Conservation (phyloP, 1,284 basidiomycete genomes). For the Spongispora temasekensis region DNA sequence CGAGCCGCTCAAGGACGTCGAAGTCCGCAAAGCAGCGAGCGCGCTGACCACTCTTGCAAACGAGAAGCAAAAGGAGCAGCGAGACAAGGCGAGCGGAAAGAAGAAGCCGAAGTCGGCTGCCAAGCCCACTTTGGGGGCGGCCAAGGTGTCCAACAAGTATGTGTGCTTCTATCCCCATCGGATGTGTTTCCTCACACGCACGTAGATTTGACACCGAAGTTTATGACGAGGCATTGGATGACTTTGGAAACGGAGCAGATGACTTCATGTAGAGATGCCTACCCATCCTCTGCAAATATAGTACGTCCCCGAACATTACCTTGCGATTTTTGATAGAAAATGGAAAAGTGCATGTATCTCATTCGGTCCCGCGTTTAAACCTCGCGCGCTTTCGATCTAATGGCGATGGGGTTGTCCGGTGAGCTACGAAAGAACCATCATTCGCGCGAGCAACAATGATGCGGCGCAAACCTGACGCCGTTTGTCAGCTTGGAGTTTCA, state of each 20-base stretch:
- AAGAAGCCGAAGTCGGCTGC: constrained; percentile 76
- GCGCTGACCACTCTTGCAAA: constrained; percentile 84
- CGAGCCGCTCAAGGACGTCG: constrained; percentile 78
- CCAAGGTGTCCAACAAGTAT: constrained; percentile 65
- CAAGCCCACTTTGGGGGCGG: constrained; percentile 77
- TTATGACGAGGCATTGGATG: constrained; percentile 88
- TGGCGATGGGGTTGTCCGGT: constrained; percentile 90
- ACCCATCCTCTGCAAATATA: constrained; percentile 16
- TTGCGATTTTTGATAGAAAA: constrained; percentile 8
- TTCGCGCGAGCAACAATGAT: constrained; percentile 85
- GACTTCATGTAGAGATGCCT: constrained; percentile 71
- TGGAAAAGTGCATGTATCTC: neutral
- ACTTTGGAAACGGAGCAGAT: constrained; percentile 66
- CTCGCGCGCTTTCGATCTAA: constrained; percentile 91
- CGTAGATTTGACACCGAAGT: constrained; percentile 71
- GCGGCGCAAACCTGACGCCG: too few relatives aligned
- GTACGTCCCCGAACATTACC: constrained; percentile 9
- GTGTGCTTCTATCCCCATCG: constrained; percentile 27
- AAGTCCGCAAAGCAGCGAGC: constrained; percentile 85
- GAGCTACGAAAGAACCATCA: constrained; percentile 83
- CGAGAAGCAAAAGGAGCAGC: constrained; percentile 89
- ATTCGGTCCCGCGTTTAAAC: constrained; percentile 75
- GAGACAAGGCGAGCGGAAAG: constrained; percentile 85
- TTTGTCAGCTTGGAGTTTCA: too few relatives aligned
- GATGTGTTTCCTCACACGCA: neutral